phyloP scores from a whole-genome alignment of 345 rosid species.

The Rhodamnia argentea region DNA sequence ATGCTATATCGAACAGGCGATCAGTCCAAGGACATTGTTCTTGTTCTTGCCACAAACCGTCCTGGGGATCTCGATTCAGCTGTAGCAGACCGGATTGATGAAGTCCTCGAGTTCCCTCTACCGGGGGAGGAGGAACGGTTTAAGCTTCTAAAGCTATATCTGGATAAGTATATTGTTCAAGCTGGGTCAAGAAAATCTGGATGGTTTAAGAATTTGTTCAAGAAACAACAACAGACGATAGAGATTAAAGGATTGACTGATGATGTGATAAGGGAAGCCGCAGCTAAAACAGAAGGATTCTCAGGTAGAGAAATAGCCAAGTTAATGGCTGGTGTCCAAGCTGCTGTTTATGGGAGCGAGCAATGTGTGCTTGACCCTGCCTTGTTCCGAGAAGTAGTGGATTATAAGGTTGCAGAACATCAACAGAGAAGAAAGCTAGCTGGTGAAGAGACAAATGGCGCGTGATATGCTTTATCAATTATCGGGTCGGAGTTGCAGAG shows the following conservation, averaged over 20 bases:
- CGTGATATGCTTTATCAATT: background rate
- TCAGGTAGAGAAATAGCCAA: slow-evolving; percentile 91
- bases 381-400: slow-evolving; percentile 82
- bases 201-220: slow-evolving; percentile 42
- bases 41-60: slow-evolving; percentile 91
- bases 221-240: slow-evolving; percentile 47
- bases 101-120: slow-evolving; percentile 81
- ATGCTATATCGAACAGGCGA: slow-evolving; percentile 91
- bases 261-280: slow-evolving; percentile 74
- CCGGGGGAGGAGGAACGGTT: slow-evolving; percentile 82
- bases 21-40: slow-evolving; percentile 91
- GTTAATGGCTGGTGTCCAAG: slow-evolving; percentile 89
- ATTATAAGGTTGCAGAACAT: slow-evolving; percentile 91
- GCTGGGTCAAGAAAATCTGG: slow-evolving; percentile 50
- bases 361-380: slow-evolving; percentile 62
- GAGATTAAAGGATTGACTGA: slow-evolving; percentile 72
- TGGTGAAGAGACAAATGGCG: slow-evolving; percentile 6
- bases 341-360: slow-evolving; percentile 84
- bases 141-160: slow-evolving; percentile 77
- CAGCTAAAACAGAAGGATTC: slow-evolving; percentile 75
- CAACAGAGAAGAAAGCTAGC: slow-evolving; percentile 79
- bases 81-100: slow-evolving; percentile 84
- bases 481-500: background rate
- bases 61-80: slow-evolving; percentile 99
- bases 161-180: slow-evolving; percentile 75